These are phyloP conservation scores for Candolleomyces efflorescens DNA, from an alignment of 768 basidiomycete species.

Conservation along the genomic window DNA sequence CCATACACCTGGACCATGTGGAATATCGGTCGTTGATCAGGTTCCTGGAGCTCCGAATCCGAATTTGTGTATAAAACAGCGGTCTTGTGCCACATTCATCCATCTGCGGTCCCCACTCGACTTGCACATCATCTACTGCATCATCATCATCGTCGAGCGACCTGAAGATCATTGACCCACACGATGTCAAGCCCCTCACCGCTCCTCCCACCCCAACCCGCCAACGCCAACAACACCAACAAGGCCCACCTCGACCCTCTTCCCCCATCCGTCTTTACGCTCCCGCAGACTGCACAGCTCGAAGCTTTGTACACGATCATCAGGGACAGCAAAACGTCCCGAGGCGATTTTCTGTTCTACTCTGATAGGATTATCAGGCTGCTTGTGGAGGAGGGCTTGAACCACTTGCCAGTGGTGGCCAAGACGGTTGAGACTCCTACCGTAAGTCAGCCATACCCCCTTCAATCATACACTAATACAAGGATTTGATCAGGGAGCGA, in stretches of 20 bases:
- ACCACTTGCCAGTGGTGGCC: conserved; percentile 73
- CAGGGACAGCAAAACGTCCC: conserved; percentile 77
- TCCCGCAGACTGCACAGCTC: conserved; percentile 88
- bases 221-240: conserved; percentile 28
- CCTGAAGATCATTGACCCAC: no score
- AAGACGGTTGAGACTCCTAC: conserved; percentile 82
- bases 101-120: not conserved
- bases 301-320: conserved; percentile 96
- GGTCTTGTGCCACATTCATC: not conserved
- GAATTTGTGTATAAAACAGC: no score
- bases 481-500: conserved; percentile 76
- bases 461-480: no score
- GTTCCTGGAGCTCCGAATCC: no score
- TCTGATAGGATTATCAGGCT: conserved; percentile 87
- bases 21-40: no score
- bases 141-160: no score
- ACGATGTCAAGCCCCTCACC: no score
- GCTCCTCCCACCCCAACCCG: conserved; percentile 32
- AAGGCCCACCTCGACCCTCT: conserved; percentile 39
- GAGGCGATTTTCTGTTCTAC: conserved; percentile 97
- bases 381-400: conserved; percentile 82
- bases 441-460: conserved; percentile 51
- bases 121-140: no score
- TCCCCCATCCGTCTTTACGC: conserved; percentile 81
- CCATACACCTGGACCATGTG: no score